phyloP scores from a whole-genome alignment of 345 rosid genomes.

The Corchorus capsularis region DNA sequence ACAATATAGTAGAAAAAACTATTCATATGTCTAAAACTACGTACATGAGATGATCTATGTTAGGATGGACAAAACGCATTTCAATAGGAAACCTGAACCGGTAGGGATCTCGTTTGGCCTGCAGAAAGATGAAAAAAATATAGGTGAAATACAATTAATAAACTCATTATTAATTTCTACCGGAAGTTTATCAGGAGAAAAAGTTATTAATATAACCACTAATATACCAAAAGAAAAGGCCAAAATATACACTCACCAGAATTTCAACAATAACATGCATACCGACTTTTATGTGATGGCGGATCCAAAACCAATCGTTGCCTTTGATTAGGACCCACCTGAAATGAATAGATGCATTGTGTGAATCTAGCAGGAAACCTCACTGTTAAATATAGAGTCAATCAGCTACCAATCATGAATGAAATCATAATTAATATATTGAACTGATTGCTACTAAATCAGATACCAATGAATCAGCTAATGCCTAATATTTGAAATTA shows the following conservation, averaged over 20 bases:
- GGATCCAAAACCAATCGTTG: constrained; percentile 98
- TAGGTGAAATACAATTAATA: constrained; percentile 13
- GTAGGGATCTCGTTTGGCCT: constrained; percentile 96
- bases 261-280: constrained; percentile 91
- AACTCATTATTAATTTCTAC: neutral
- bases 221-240: constrained; percentile 8
- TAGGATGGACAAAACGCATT: constrained; percentile 86
- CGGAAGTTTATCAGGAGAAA: constrained; percentile 18
- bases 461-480: neutral
- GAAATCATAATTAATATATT: neutral
- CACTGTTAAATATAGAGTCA: neutral
- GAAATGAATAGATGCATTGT: constrained; percentile 25
- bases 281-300: constrained; percentile 94
- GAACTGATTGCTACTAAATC: neutral
- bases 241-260: constrained; percentile 53
- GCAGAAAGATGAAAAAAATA: constrained; percentile 30
- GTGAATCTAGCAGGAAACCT: constrained; percentile 12
- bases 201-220: neutral
- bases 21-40: constrained; percentile 25
- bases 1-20: neutral
- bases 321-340: constrained; percentile 95
- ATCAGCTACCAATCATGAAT: neutral
- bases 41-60: constrained; percentile 93
- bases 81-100: constrained; percentile 92
- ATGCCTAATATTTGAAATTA: neutral